Evolutionary conservation across 176 grass and related monocot species (phyloP).

Genomic region (Areca catechu): DNA sequence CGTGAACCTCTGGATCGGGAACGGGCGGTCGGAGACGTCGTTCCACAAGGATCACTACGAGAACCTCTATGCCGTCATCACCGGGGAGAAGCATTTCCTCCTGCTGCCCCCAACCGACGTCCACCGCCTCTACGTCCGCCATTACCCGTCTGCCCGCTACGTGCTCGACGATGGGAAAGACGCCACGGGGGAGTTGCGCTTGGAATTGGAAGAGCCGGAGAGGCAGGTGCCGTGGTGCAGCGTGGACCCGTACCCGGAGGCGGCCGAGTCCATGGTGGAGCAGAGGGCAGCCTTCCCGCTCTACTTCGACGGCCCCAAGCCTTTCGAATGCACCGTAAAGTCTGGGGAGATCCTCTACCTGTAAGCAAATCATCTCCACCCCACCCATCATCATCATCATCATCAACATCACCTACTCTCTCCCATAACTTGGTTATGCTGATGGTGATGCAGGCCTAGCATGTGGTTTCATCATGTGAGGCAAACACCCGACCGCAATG

Average conservation of each 20-base stretch:
- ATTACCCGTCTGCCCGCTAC: constrained; percentile 61
- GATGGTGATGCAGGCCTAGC: constrained; percentile 42
- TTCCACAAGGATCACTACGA: constrained; percentile 99
- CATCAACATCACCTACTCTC: too few species aligned
- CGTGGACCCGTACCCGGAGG: constrained; percentile 60
- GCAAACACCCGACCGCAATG: constrained; percentile 70
- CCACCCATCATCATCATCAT: too few species aligned
- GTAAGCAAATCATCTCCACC: constrained; percentile 5
- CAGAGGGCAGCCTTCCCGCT: constrained; percentile 52
- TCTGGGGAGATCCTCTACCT: constrained; percentile 91
- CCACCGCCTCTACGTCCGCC: constrained; percentile 71
- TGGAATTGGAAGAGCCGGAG: constrained; percentile 53
- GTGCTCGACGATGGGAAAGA: constrained; percentile 9
- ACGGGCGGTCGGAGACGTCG: constrained; percentile 54
- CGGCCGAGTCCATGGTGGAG: constrained; percentile 35
- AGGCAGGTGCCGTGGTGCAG: constrained; percentile 81
- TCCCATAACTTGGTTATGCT: background rate
- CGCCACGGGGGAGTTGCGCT: constrained; percentile 15
- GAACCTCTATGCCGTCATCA: constrained; percentile 80
- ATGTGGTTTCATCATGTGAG: constrained; percentile 99
- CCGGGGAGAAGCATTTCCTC: constrained; percentile 85
- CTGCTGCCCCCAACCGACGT: constrained; percentile 72
- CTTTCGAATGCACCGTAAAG: constrained; percentile 69
- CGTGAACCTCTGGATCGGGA: constrained; percentile 90
- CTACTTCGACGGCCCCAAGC: constrained; percentile 67